These are phyloP conservation scores for Pyropia yezoensis DNA, from an alignment of 23 red algal species.

Conservation along the genomic window DNA sequence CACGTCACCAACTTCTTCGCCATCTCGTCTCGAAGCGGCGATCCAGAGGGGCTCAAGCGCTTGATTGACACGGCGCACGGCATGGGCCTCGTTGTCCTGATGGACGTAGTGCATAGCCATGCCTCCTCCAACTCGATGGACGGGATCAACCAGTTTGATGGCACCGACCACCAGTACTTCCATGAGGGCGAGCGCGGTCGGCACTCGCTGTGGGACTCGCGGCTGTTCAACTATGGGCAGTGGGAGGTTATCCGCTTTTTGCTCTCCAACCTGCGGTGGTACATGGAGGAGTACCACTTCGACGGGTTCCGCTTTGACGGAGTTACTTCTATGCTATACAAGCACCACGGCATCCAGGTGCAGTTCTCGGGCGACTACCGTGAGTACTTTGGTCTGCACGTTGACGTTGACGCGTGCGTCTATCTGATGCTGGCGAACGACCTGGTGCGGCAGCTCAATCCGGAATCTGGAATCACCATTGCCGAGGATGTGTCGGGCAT, in stretches of 20 bases:
- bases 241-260: slow-evolving; percentile 98
- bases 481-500: slow-evolving; percentile 97
- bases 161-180: slow-evolving; percentile 94
- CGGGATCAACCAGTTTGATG: slow-evolving; percentile 96
- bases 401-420: slow-evolving; percentile 95
- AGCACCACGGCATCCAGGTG: slow-evolving; percentile 83
- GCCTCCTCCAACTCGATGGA: slow-evolving; percentile 88
- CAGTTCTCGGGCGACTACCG: slow-evolving; percentile 75
- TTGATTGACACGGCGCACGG: slow-evolving; percentile 88
- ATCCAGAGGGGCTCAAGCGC: slow-evolving; percentile 90
- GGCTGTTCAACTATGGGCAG: slow-evolving; percentile 92
- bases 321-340: slow-evolving; percentile 94
- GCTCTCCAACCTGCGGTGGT: slow-evolving; percentile 91
- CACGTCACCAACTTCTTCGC: slow-evolving; percentile 99
- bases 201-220: slow-evolving; percentile 86
- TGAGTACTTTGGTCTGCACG: slow-evolving; percentile 96
- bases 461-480: slow-evolving; percentile 70
- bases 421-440: slow-evolving; percentile 98
- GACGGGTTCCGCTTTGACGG: slow-evolving; percentile 99
- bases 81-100: slow-evolving; percentile 76
- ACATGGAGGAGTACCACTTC: slow-evolving; percentile 99
- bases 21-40: slow-evolving; percentile 54
- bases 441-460: slow-evolving; percentile 60
- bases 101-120: slow-evolving; percentile 98
- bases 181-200: slow-evolving; percentile 86